Percentiles rank a stretch among this genome's conserved stretches.
phyloP scores from a whole-genome alignment of 2,329 filamentous ascomycete genomes.

The Talaromyces sp. region DNA sequence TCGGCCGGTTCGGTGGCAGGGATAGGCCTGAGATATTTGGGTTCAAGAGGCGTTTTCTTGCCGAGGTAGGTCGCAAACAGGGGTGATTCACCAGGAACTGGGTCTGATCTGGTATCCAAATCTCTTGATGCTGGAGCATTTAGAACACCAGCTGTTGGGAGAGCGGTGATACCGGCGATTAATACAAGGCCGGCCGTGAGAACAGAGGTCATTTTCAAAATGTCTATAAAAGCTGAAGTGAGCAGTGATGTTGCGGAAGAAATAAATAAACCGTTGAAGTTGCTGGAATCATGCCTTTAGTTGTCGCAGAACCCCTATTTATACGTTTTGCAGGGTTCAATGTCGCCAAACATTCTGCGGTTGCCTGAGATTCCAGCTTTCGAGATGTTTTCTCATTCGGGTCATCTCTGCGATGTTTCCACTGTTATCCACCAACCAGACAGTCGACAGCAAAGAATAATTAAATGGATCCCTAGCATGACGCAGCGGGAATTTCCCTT shows the following conservation, averaged over 20 bases:
- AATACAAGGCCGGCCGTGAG: not conserved
- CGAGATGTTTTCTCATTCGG: not conserved
- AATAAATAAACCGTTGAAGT: not conserved
- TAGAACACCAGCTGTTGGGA: not conserved
- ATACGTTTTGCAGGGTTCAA: not conserved
- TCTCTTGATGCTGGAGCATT: not conserved
- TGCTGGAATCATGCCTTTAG: not conserved
- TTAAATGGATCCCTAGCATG: not conserved
- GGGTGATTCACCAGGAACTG: not conserved
- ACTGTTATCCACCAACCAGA: no score
- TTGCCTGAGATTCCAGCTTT: not conserved
- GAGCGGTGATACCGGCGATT: not conserved
- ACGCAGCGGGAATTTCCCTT: not conserved
- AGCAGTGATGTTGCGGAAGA: not conserved
- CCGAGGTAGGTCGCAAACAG: not conserved
- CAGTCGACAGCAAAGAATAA: not conserved
- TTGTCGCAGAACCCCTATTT: not conserved
- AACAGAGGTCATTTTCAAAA: not conserved
- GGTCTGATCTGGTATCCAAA: not conserved
- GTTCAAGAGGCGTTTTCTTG: not conserved
- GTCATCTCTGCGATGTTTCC: not conserved
- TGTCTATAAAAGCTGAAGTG: not conserved
- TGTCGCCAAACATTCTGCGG: no score
- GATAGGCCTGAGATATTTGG: not conserved
- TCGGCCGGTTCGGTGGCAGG: not conserved